A percentile compares a stretch with the other conserved stretches of the same genome.
These are phyloP conservation scores for Aspergillus ostianus DNA, from an alignment of 495 filamentous ascomycete genomes.

Conservation along the genomic window DNA sequence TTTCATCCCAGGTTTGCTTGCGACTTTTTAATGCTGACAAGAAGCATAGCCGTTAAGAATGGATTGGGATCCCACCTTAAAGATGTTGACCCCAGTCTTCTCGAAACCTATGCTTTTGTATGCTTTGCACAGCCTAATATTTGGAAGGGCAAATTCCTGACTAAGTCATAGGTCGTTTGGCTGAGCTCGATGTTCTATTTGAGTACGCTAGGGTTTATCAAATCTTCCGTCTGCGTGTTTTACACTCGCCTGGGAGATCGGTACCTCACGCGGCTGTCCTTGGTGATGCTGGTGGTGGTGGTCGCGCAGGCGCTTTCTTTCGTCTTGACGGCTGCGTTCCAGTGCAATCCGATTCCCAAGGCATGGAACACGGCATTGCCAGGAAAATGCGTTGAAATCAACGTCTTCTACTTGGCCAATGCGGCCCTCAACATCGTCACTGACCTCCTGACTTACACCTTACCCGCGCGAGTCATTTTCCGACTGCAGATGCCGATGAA, in stretches of 20 bases:
- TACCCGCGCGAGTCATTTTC: conserved; percentile 42
- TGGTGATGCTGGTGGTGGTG: conserved; percentile 34
- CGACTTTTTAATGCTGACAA: conserved; percentile 7
- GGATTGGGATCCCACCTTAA: conserved; percentile 33
- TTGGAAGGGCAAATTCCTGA: neutral
- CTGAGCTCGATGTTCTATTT: conserved; percentile 45
- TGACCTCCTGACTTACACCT: conserved; percentile 50
- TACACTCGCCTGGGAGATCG: conserved; percentile 41
- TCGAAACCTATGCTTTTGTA: conserved; percentile 35
- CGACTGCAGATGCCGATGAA: conserved; percentile 37
- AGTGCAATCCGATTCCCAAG: conserved; percentile 34
- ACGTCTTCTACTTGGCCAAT: conserved; percentile 44
- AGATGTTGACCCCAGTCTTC: conserved; percentile 20
- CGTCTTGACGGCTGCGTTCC: conserved; percentile 38
- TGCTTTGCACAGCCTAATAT: neutral
- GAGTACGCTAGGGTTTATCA: conserved; percentile 38
- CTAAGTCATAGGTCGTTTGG: conserved; percentile 30
- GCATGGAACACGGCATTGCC: conserved; percentile 27
- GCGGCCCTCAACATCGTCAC: conserved; percentile 51
- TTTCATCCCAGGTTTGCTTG: neutral
- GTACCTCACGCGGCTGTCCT: conserved; percentile 29
- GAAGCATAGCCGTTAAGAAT: conserved; percentile 29
- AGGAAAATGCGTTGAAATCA: conserved; percentile 47
- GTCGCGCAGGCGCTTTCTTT: conserved; percentile 31
- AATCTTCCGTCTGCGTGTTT: conserved; percentile 40